Base-by-base conservation (phyloP, 345 rosid species). In the Aegle marmelos region DNA sequence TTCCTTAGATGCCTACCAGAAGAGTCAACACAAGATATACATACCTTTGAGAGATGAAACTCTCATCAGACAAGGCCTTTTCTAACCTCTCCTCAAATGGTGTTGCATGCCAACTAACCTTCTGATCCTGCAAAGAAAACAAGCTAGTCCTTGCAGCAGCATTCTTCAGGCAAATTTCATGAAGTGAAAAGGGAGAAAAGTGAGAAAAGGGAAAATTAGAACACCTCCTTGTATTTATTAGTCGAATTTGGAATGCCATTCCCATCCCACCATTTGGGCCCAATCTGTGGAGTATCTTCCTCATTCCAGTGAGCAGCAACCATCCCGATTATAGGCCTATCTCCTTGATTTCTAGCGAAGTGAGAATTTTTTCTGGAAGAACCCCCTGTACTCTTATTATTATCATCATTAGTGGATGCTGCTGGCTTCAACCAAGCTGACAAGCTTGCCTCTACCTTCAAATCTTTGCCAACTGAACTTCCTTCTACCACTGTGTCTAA, bases 201-300 rank as follows among this genome's bases (percentile, higher is more conserved):
- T 50, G 50, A 17, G 39, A 22, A 63, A 33, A 76, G 63, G 21
- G 24, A 17, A 39, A 5, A 64, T 37, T 22, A 61, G 61, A 69
- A 24, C 83, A 95, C 98, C 95, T 95, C 99, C 88, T 92, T 93
- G 86, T 95, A 95, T 81, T 93, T 95, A 82, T 86, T 95, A 50
- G 97, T 95, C 37, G 98, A 92, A 83, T 95, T 93, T 54, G 99
- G 99, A 78, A 93, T 95, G 70, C 99, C 99, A 80, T 95, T 95
- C 45, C 99, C 98, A 85, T 92, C 97, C 98, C 98, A 93, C 93
- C 96, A 91, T 86, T 88, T 95, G 25, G 91, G 93, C 17, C 90
- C 78, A 76, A 86, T 75, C n/a, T 83, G 82, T 72, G 92, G 45
- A 54, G 81, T 72, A 30, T 87, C 92, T 39, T 89, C 82, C 75